A percentile compares a stretch with the other conserved stretches of the same genome.
These are phyloP conservation scores for Candida maris DNA, from an alignment of 805 yeast genomes.

Conservation along the genomic window DNA sequence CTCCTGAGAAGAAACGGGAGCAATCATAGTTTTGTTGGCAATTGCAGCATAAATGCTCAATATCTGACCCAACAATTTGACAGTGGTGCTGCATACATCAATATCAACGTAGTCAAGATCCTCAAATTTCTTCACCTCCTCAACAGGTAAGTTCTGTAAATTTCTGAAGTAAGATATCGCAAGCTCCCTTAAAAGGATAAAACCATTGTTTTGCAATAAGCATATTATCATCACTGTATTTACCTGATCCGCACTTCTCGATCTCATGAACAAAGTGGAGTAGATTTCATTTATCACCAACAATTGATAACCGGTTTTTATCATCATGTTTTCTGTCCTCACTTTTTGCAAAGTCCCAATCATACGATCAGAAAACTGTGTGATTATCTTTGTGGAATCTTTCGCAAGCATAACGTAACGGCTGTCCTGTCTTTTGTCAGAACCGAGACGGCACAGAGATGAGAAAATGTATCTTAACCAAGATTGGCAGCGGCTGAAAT, in stretches of 20 bases:
- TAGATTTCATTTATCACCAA: slow-evolving; percentile 26
- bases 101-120: slow-evolving; percentile 24
- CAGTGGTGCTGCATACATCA: slow-evolving; percentile 21
- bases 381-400: slow-evolving; percentile 24
- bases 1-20: slow-evolving; percentile 32
- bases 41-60: slow-evolving; percentile 45
- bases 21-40: slow-evolving; percentile 34
- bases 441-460: slow-evolving; percentile 26
- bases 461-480: slow-evolving; percentile 33
- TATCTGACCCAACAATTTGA: slow-evolving; percentile 25
- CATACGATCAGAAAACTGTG: slow-evolving; percentile 21
- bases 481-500: slow-evolving; percentile 46
- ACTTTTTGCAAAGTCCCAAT: slow-evolving; percentile 16
- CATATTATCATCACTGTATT: slow-evolving; percentile 42
- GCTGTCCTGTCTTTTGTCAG: slow-evolving; percentile 44
- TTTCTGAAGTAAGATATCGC: slow-evolving; percentile 19
- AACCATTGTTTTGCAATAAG: slow-evolving; percentile 52
- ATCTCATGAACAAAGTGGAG: slow-evolving; percentile 20
- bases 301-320: slow-evolving; percentile 24
- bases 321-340: slow-evolving; percentile 18
- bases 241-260: slow-evolving; percentile 26
- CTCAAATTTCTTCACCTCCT: slow-evolving; percentile 16
- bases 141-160: slow-evolving; percentile 21
- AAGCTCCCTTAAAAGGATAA: slow-evolving; percentile 30
- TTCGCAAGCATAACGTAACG: slow-evolving; percentile 25